Conservation (phyloP, 192 early-diverging fungal genomes). For the Linnemannia schmuckeri region DNA sequence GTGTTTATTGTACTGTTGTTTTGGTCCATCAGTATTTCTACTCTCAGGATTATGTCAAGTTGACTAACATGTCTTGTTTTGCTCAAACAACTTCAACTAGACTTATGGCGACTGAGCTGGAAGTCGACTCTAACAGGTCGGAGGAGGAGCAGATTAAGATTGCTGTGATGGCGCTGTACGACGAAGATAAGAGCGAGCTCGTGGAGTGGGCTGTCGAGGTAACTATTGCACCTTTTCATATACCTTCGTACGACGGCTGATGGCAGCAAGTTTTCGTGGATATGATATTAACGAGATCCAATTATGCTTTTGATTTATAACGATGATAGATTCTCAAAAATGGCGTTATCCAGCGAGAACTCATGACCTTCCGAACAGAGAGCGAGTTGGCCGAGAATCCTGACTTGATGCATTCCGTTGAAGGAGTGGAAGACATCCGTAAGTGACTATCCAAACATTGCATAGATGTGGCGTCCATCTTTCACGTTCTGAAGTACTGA, state of each 20-base stretch:
- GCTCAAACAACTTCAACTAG: neutral
- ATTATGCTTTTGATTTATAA: neutral
- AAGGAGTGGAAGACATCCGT: slow-evolving; percentile 46
- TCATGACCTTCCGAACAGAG: slow-evolving; percentile 50
- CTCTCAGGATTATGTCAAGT: neutral
- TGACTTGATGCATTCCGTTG: slow-evolving; percentile 51
- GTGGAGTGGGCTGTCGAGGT: slow-evolving; percentile 61
- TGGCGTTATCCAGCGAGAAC: slow-evolving; percentile 48
- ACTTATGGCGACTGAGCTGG: slow-evolving; percentile 38
- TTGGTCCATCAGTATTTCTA: neutral
- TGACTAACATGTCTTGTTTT: no score
- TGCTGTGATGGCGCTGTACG: slow-evolving; percentile 59
- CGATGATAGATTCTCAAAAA: slow-evolving; percentile 55
- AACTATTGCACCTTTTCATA: neutral
- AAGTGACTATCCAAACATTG: neutral
- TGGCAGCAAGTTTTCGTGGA: neutral
- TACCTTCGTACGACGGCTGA: neutral
- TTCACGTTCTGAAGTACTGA: neutral
- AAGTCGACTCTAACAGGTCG: slow-evolving; percentile 48
- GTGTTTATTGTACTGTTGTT: neutral
- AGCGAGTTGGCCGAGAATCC: slow-evolving; percentile 43
- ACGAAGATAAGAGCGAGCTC: slow-evolving; percentile 53
- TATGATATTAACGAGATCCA: neutral
- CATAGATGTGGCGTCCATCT: neutral
- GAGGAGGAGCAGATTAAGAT: slow-evolving; percentile 66